Evolutionary conservation across 2,329 filamentous ascomycete species (phyloP), one percentile per base, ranked within the genome.

Genomic region (Davidsoniella virescens): DNA sequence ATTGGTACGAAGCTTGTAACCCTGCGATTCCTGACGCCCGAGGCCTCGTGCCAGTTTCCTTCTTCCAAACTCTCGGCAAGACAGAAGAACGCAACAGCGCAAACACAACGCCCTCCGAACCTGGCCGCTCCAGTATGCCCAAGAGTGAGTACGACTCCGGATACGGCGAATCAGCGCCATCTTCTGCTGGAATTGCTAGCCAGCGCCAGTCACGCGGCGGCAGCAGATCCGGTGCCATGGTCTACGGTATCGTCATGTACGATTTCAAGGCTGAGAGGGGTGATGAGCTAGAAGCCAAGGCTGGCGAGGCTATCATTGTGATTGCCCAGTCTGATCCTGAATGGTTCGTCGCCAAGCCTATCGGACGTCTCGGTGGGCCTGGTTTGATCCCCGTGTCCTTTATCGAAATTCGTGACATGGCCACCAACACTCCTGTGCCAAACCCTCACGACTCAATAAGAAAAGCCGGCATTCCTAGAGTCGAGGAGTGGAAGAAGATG

Each of bases 401-500:
- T 63, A 86, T 98, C 57, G 87, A 98, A 66, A 90, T 98, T 58
- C 76, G 87, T 62, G 92, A 96, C 64, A 94, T 95, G 83, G 78
- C 80, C 4, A 87, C 85, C 1, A 87, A 90, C 47, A 78, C 84
- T 57, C 75, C 88, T 0, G 87, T 95, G 1, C 65, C 75, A 16
- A 87, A 96, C 63, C 79, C 90, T 0, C 72, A 84, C 23, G 88
- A 88, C 26, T 90, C 92, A 1, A 86, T 98, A 51, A 78, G 79
- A 58, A 80, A 82, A 58, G 92, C 92, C 1, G 88, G 90, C 17
- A 88, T 98, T 6, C 92, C 92, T 10, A 83, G 82, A 59, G 92
- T 98, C 3, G 92, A 98, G 62, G 92, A 98, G 60, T 98, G 92
- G 92, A 98, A 98, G 71, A 94, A 93, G 68, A 95, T 95, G 87